Percentiles rank a stretch among this genome's conserved stretches.
These are phyloP conservation scores for Candida boleticola DNA, from an alignment of 805 yeast species.

Conservation along the genomic window DNA sequence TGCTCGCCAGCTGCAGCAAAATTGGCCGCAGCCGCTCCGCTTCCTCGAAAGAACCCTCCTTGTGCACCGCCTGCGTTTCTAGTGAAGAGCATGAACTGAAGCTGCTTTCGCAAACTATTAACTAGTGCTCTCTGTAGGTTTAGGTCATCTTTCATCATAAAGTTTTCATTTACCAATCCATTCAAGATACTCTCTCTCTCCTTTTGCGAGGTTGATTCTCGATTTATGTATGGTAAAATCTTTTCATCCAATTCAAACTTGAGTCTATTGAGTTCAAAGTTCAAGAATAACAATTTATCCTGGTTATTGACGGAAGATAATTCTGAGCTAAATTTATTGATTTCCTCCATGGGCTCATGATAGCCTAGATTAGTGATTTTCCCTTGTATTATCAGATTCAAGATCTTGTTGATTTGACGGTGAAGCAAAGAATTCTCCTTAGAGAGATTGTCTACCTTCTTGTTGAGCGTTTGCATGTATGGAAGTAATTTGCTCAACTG, in stretches of 20 bases:
- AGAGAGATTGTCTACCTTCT: constrained; percentile 23
- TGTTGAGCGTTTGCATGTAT: constrained; percentile 17
- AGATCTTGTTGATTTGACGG: constrained; percentile 42
- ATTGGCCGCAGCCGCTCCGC: not conserved
- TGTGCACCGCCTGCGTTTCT: constrained; percentile 22
- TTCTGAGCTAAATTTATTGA: constrained; percentile 21
- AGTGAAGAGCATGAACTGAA: constrained; percentile 47
- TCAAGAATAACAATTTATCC: constrained; percentile 29
- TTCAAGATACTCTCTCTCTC: constrained; percentile 31
- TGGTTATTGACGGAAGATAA: constrained; percentile 19
- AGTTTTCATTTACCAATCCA: constrained; percentile 34
- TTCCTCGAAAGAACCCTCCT: not conserved
- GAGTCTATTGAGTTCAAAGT: constrained; percentile 44
- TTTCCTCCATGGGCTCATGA: constrained; percentile 46
- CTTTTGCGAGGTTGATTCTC: constrained; percentile 17
- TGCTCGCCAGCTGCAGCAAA: not conserved
- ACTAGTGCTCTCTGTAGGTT: constrained; percentile 43
- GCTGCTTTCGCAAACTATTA: constrained; percentile 48
- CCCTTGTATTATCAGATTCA: constrained; percentile 49
- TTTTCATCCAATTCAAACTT: constrained; percentile 41
- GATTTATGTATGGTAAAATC: constrained; percentile 31
- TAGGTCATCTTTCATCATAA: constrained; percentile 46
- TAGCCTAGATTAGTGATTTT: constrained; percentile 50
- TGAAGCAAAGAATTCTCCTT: constrained; percentile 41
- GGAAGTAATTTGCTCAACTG: constrained; percentile 31